Evolutionary conservation across 2,329 filamentous ascomycete genomes (phyloP).

Genomic region (Monilinia vaccinii-corymbosi): DNA sequence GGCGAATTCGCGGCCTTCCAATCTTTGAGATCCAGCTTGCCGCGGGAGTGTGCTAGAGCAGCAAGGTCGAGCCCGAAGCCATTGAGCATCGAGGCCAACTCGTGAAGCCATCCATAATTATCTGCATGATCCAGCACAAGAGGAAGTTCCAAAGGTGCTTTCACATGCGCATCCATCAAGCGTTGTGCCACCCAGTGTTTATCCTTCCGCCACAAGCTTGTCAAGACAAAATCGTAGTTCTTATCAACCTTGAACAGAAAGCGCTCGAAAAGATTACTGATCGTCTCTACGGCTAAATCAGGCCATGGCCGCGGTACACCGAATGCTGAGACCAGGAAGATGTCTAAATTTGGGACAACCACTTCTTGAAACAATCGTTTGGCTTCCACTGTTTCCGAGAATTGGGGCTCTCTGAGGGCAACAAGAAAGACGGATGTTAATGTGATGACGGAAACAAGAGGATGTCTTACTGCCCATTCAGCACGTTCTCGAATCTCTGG

Average conservation of each 20-base stretch:
- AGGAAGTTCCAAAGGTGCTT: conserved; percentile 57
- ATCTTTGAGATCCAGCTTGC: conserved; percentile 67
- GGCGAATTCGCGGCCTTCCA: conserved; percentile 70
- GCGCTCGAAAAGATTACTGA: conserved; percentile 70
- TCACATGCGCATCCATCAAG: conserved; percentile 67
- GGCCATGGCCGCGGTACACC: conserved; percentile 73
- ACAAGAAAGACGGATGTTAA: conserved; percentile 61
- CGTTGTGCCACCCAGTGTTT: conserved; percentile 76
- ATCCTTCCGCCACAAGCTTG: conserved; percentile 87
- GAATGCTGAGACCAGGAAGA: conserved; percentile 71
- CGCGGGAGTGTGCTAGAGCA: conserved; percentile 73
- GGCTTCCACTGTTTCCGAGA: conserved; percentile 53
- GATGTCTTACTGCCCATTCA: conserved; percentile 66
- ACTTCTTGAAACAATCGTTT: conserved; percentile 58
- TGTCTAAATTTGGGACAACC: conserved; percentile 64
- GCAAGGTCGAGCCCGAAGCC: conserved; percentile 84
- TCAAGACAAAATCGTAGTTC: conserved; percentile 79
- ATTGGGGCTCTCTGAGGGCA: conserved; percentile 50
- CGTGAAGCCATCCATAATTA: conserved; percentile 75
- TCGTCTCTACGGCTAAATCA: conserved; percentile 61
- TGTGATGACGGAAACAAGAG: conserved; percentile 80
- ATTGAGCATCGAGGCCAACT: conserved; percentile 53
- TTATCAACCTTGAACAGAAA: conserved; percentile 73
- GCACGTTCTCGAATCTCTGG: conserved; percentile 51
- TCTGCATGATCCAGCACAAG: conserved; percentile 71